Percentiles rank a stretch among this genome's conserved stretches.
Evolutionary conservation across 2,329 filamentous ascomycete genomes (phyloP).

Genomic region (Xylariomycetidae sp.): DNA sequence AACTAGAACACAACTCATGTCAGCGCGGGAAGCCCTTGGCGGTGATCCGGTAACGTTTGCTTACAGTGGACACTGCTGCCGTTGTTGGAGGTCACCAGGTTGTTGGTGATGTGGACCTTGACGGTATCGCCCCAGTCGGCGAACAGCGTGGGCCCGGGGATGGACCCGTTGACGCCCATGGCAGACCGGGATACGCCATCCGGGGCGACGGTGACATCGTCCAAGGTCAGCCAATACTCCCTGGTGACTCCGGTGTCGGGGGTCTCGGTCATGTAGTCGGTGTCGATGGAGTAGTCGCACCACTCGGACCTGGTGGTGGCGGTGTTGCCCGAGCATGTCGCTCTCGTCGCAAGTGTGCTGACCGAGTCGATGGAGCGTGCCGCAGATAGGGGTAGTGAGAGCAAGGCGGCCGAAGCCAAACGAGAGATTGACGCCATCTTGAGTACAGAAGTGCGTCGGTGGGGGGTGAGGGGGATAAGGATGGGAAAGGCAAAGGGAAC

Average conservation of each 20-base stretch:
- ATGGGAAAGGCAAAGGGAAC: no score
- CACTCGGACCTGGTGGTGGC: slow-evolving; percentile 20
- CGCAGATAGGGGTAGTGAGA: no score
- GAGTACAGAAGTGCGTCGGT: no score
- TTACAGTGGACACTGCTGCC: slow-evolving; percentile 51
- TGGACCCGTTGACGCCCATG: slow-evolving; percentile 23
- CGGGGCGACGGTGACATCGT: slow-evolving; percentile 27
- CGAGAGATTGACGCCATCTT: no score
- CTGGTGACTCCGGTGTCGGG: slow-evolving; percentile 12
- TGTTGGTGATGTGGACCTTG: slow-evolving; percentile 49
- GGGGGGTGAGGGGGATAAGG: no score
- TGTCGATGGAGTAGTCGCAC: slow-evolving; percentile 11
- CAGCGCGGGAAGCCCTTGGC: no score
- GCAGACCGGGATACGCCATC: slow-evolving; percentile 31
- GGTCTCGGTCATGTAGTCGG: slow-evolving; percentile 8
- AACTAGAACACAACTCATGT: no score
- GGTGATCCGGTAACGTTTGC: no score
- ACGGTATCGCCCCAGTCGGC: slow-evolving; percentile 47
- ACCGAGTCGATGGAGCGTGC: no score
- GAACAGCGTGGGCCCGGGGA: slow-evolving; percentile 28
- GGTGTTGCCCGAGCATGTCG: slow-evolving; percentile 20
- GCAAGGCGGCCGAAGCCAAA: no score
- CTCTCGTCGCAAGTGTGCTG: no score
- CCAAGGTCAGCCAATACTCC: slow-evolving; percentile 30
- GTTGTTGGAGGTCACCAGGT: slow-evolving; percentile 39